These are phyloP conservation scores for Monilinia laxa DNA, from an alignment of 2,329 filamentous ascomycete species.

Conservation along the genomic window DNA sequence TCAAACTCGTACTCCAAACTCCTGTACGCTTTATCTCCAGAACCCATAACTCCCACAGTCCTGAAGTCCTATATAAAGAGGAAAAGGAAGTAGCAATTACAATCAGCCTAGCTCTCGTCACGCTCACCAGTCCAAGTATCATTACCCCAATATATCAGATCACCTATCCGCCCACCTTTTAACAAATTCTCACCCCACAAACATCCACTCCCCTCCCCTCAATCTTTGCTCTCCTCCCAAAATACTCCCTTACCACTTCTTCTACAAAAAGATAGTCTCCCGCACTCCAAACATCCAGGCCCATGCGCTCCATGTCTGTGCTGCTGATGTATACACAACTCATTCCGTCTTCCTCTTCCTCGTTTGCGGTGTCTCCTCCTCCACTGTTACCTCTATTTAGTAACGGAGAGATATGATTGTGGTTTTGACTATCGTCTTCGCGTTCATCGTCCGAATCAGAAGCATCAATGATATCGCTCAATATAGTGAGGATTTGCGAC, in stretches of 20 bases:
- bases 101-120: not conserved
- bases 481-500: constrained; percentile 59
- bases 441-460: constrained; percentile 41
- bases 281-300: constrained; percentile 74
- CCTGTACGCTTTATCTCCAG: not conserved
- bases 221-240: constrained; percentile 60
- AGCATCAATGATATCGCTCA: constrained; percentile 60
- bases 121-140: too few species aligned
- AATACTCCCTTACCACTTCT: constrained; percentile 64
- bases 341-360: constrained; percentile 41
- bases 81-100: not conserved
- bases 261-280: constrained; percentile 67
- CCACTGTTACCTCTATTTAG: not conserved
- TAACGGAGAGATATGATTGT: not conserved
- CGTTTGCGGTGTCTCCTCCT: constrained; percentile 47
- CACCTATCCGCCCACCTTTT: constrained; percentile 7
- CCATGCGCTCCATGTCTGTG: constrained; percentile 68
- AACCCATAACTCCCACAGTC: not conserved
- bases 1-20: not conserved
- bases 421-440: constrained; percentile 38
- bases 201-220: constrained; percentile 70
- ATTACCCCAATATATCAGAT: not conserved
- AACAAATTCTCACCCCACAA: constrained; percentile 72
- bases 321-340: constrained; percentile 55
- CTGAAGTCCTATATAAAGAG: not conserved